Evolutionary conservation across 78 protist genomes (phyloP).

Genomic region (Protostelium mycophagum): DNA sequence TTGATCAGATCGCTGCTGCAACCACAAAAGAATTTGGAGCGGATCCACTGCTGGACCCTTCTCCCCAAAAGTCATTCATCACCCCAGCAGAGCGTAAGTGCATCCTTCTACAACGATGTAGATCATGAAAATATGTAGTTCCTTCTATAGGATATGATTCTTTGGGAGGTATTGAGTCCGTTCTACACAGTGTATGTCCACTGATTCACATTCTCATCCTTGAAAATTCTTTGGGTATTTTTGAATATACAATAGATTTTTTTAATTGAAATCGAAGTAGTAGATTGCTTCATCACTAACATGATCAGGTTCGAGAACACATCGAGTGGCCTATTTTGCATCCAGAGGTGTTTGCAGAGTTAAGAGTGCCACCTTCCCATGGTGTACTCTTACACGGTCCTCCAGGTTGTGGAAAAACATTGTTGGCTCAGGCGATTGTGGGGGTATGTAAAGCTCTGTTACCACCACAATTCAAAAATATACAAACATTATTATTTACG

Average conservation of each 20-base stretch:
- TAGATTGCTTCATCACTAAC: no score
- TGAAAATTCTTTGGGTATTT: no score
- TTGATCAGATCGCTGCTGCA: not conserved
- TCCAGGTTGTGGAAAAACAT: conserved; percentile 95
- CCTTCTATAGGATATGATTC: not conserved
- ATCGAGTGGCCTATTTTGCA: conserved; percentile 83
- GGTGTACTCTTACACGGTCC: conserved; percentile 95
- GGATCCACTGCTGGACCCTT: not conserved
- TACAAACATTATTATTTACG: no score
- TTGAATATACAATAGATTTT: no score
- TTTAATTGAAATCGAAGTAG: no score
- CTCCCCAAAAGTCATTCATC: not conserved
- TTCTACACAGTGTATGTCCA: not conserved
- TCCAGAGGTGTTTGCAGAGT: conserved; percentile 80
- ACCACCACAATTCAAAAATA: no score
- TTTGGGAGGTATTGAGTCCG: not conserved
- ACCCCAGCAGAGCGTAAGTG: not conserved
- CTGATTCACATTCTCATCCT: no score
- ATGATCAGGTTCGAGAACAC: conserved; percentile 80
- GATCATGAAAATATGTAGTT: not conserved
- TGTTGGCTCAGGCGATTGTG: conserved; percentile 89
- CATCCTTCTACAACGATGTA: not conserved
- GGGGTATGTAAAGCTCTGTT: conserved; percentile 67
- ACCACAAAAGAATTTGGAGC: not conserved
- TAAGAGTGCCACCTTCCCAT: conserved; percentile 85